Evolutionary conservation across 345 rosid species (phyloP).

Genomic region (Eucalyptus cloeziana): DNA sequence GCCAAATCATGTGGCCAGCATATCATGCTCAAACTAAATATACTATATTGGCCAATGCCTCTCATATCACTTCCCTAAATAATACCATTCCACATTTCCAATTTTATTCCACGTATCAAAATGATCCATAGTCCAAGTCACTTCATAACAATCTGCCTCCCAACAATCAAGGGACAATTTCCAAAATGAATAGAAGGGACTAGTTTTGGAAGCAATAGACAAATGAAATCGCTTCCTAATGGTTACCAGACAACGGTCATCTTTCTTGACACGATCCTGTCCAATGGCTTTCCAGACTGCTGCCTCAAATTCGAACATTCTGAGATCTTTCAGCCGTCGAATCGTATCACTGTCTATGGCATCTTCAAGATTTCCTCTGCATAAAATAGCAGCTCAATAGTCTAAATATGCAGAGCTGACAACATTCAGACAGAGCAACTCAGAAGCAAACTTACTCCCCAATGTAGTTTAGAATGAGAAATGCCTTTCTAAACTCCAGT

Average conservation of each 20-base stretch:
- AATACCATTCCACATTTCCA: not conserved
- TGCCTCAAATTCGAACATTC: slow-evolving; percentile 36
- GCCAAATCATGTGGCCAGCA: not conserved
- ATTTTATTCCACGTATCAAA: not conserved
- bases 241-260: slow-evolving; percentile 20
- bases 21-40: not conserved
- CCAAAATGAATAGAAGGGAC: not conserved
- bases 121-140: not conserved
- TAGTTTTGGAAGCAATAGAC: not conserved
- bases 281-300: slow-evolving; percentile 19
- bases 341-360: slow-evolving; percentile 23
- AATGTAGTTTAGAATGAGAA: slow-evolving; percentile 47
- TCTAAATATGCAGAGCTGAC: not conserved
- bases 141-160: not conserved
- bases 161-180: not conserved
- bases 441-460: slow-evolving; percentile 30
- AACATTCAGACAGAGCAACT: not conserved
- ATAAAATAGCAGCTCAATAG: not conserved
- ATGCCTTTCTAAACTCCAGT: slow-evolving; percentile 52
- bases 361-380: slow-evolving; percentile 21
- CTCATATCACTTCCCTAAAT: not conserved
- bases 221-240: not conserved
- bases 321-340: slow-evolving; percentile 18
- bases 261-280: not conserved
- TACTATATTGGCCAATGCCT: not conserved